phyloP scores from a whole-genome alignment of 2,329 filamentous ascomycete species.

The Fusarium foetens region DNA sequence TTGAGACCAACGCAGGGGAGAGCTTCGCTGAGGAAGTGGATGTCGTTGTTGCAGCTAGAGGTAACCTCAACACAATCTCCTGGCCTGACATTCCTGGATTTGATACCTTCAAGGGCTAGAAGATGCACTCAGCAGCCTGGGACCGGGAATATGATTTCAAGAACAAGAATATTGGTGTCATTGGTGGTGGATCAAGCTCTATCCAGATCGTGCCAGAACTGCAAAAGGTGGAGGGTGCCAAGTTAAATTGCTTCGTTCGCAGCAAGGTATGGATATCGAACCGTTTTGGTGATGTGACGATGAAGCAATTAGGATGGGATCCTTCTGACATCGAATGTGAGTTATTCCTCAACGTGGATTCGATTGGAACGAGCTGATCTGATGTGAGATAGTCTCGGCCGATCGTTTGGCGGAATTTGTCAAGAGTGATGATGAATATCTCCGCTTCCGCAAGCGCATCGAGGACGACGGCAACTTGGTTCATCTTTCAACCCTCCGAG shows the following conservation, averaged over 20 bases:
- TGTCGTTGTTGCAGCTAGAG: background rate
- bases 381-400: background rate
- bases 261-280: constrained; percentile 12
- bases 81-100: background rate
- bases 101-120: background rate
- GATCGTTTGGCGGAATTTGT: background rate
- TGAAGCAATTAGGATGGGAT: background rate
- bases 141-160: background rate
- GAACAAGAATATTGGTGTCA: background rate
- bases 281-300: background rate
- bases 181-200: background rate
- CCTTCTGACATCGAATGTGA: background rate
- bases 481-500: background rate
- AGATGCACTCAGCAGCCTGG: constrained; percentile 8
- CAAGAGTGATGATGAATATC: background rate
- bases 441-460: background rate
- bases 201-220: background rate
- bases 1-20: rapidly evolving
- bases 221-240: background rate
- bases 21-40: background rate
- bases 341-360: background rate
- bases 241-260: background rate
- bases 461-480: constrained; percentile 1
- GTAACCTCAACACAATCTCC: background rate
- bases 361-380: too few relatives aligned